phyloP scores from a whole-genome alignment of 2,329 filamentous ascomycete genomes.

The Aspergillus pseudonomiae region DNA sequence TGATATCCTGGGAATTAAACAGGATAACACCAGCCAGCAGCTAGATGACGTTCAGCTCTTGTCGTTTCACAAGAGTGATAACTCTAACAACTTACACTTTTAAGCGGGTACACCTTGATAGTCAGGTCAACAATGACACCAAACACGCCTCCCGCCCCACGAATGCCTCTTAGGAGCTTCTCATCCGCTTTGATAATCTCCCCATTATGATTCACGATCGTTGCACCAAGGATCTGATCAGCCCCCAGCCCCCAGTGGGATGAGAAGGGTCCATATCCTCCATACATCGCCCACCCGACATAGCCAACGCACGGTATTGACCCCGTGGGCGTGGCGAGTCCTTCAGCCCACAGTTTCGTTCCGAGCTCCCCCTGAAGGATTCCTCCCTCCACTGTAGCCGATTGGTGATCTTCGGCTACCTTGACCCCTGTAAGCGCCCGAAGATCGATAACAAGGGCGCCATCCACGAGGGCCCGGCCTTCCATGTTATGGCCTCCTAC shows the following conservation, averaged over 20 bases:
- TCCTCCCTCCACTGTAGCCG: too few species aligned
- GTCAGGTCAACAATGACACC: neutral
- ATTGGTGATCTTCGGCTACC: too few species aligned
- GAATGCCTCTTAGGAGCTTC: neutral
- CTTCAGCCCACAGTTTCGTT: too few species aligned
- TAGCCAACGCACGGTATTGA: too few species aligned
- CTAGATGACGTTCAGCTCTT: constrained; percentile 8
- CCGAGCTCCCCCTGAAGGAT: too few species aligned
- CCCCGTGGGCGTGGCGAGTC: too few species aligned
- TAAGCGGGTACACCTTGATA: neutral
- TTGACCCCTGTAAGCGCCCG: too few species aligned
- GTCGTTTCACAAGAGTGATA: neutral
- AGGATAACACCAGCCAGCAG: constrained; percentile 22
- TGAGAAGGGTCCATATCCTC: too few species aligned
- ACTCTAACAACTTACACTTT: neutral
- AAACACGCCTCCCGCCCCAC: neutral
- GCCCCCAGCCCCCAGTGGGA: neutral
- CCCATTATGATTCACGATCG: neutral
- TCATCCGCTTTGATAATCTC: neutral
- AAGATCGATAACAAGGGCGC: too few species aligned
- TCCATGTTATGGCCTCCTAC: too few species aligned
- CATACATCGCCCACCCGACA: too few species aligned
- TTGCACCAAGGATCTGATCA: neutral
- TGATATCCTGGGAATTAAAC: constrained; percentile 20
- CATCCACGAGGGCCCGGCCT: too few species aligned